These are phyloP conservation scores for Alternaria conjuncta DNA, from an alignment of 2,329 filamentous ascomycete genomes.

Conservation along the genomic window DNA sequence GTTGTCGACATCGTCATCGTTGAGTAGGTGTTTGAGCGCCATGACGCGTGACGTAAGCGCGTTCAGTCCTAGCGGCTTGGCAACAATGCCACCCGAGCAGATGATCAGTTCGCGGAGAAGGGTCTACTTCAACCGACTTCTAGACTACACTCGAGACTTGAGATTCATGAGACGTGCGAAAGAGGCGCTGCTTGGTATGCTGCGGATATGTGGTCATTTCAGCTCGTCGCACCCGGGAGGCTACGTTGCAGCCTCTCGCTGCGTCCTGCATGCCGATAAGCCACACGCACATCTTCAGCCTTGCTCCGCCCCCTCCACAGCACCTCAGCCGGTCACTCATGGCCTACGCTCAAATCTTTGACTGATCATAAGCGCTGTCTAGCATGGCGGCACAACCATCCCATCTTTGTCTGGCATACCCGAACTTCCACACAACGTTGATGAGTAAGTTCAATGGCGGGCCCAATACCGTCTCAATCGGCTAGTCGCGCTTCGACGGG, in stretches of 20 bases:
- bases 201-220: not conserved
- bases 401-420: too few relatives aligned
- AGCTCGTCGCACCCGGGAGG: not conserved
- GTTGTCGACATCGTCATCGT: not conserved
- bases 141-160: too few relatives aligned
- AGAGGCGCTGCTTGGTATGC: not conserved
- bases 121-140: too few relatives aligned
- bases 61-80: not conserved
- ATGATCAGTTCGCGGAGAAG: too few relatives aligned
- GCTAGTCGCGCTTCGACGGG: not conserved
- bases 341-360: too few relatives aligned
- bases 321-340: too few relatives aligned
- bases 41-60: not conserved
- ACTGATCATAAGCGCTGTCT: too few relatives aligned
- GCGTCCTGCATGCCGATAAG: not conserved
- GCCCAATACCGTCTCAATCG: not conserved
- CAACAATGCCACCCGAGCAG: not conserved
- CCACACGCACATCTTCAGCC: conserved; percentile 9
- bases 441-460: not conserved
- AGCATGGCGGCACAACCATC: too few relatives aligned
- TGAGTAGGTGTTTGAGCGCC: not conserved
- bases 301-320: conserved; percentile 40
- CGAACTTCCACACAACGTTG: too few relatives aligned
- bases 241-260: not conserved
- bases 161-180: not conserved